These are phyloP conservation scores for Apiospora phragmitis DNA, from an alignment of 2,329 filamentous ascomycete species.

Conservation along the genomic window DNA sequence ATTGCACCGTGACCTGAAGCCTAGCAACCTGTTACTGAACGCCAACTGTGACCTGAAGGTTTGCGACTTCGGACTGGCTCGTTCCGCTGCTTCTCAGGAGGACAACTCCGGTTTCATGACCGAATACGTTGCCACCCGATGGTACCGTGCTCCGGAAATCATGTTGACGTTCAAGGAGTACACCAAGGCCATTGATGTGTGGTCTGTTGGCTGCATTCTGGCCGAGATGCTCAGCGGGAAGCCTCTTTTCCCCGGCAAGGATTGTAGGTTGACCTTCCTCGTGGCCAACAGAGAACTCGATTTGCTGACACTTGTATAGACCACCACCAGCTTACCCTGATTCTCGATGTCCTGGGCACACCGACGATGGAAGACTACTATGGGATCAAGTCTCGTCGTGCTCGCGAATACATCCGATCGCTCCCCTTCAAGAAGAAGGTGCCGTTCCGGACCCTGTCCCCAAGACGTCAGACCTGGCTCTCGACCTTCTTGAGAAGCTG, in stretches of 20 bases:
- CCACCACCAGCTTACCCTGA: constrained; percentile 96
- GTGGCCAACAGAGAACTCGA: neutral
- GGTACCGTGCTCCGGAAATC: constrained; percentile 98
- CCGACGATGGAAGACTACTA: constrained; percentile 99
- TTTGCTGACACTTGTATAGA: constrained; percentile 53
- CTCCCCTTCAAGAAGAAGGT: constrained; percentile 99
- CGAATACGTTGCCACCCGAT: constrained; percentile 98
- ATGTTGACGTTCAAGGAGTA: constrained; percentile 99
- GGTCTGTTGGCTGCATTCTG: constrained; percentile 97
- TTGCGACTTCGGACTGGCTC: constrained; percentile 95
- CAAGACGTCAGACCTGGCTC: constrained; percentile 95
- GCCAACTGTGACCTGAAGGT: constrained; percentile 99
- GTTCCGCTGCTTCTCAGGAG: constrained; percentile 93
- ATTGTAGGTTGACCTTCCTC: constrained; percentile 65
- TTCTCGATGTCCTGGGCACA: constrained; percentile 94
- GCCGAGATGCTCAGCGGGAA: constrained; percentile 99
- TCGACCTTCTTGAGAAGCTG: constrained; percentile 93
- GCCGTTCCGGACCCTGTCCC: constrained; percentile 93
- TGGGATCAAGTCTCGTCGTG: constrained; percentile 96
- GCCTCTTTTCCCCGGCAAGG: constrained; percentile 96
- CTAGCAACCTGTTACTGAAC: constrained; percentile 93
- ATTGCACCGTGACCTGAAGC: constrained; percentile 94
- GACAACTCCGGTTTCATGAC: constrained; percentile 99
- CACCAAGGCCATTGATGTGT: constrained; percentile 98
- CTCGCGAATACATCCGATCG: constrained; percentile 96